These are phyloP conservation scores for Lactifluus pinguis DNA, from an alignment of 768 basidiomycete species.

Conservation along the genomic window DNA sequence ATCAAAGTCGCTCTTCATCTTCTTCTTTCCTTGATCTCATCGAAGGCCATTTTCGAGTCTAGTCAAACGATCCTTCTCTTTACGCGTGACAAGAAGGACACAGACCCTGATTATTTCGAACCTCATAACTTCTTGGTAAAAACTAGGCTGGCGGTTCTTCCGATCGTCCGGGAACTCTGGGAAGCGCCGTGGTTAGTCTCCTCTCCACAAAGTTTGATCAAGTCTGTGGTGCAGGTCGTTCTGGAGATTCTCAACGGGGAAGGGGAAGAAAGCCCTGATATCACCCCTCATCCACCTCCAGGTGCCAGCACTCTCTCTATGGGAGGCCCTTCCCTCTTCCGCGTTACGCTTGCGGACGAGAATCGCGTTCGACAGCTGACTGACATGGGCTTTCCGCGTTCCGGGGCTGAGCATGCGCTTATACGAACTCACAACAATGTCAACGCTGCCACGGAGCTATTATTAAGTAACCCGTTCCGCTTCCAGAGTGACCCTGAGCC, in stretches of 20 bases:
- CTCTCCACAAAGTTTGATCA: constrained; percentile 65
- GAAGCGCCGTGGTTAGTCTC: constrained; percentile 71
- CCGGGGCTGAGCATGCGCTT: constrained; percentile 77
- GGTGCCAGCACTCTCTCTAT: constrained; percentile 27
- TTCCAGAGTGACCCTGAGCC: constrained; percentile 59
- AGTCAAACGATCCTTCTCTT: constrained; percentile 66
- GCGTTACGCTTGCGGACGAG: constrained; percentile 55
- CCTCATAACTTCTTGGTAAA: constrained; percentile 81
- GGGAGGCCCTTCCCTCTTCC: constrained; percentile 27
- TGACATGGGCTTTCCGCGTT: constrained; percentile 97
- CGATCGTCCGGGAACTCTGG: constrained; percentile 67
- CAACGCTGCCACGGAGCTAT: constrained; percentile 76
- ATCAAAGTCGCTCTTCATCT: constrained; percentile 76
- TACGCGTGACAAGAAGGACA: constrained; percentile 71
- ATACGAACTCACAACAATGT: constrained; percentile 82
- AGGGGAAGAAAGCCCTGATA: constrained; percentile 51
- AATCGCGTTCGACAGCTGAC: constrained; percentile 70
- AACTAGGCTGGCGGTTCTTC: constrained; percentile 61
- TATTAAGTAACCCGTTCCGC: constrained; percentile 75
- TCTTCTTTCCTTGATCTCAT: constrained; percentile 64
- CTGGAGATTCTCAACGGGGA: constrained; percentile 78
- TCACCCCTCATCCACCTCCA: constrained; percentile 29
- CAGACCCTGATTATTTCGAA: constrained; percentile 73
- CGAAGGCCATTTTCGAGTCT: constrained; percentile 78
- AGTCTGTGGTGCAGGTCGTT: constrained; percentile 65